Evolutionary conservation across 768 basidiomycete species (phyloP).

Genomic region (Paxillus involutus): DNA sequence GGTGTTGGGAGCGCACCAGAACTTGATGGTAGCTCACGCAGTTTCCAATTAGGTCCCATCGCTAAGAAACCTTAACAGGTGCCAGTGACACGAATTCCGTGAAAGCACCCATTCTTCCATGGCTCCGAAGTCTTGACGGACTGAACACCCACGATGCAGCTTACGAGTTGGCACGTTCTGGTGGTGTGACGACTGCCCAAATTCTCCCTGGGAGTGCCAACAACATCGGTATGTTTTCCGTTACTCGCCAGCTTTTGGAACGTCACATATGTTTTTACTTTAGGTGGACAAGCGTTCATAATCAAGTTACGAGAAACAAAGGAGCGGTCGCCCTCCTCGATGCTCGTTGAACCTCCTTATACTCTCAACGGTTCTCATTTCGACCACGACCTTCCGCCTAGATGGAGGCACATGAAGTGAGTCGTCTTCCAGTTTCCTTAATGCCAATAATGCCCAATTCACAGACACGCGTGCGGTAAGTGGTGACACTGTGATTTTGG

Average conservation of each 20-base stretch:
- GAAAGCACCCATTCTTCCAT: conserved; percentile 63
- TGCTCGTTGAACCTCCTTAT: conserved; percentile 52
- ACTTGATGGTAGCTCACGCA: conserved; percentile 24
- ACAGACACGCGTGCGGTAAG: conserved; percentile 44
- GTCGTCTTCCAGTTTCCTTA: background rate
- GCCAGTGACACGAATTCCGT: conserved; percentile 57
- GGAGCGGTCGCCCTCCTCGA: conserved; percentile 46
- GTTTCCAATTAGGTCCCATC: conserved; percentile 4
- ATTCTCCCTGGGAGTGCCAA: conserved; percentile 47
- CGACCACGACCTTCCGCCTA: conserved; percentile 16
- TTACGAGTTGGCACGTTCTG: conserved; percentile 40
- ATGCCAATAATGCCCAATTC: background rate
- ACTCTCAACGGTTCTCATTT: conserved; percentile 30
- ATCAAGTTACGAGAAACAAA: conserved; percentile 49
- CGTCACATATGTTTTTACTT: background rate
- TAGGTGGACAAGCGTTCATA: conserved; percentile 51
- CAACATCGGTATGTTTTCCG: conserved; percentile 23
- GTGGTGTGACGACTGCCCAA: conserved; percentile 48
- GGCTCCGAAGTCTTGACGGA: conserved; percentile 49
- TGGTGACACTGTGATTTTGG: background rate
- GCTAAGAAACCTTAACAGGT: conserved; percentile 25
- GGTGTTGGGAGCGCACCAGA: conserved; percentile 39
- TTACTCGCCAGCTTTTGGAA: background rate
- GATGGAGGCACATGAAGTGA: conserved; percentile 32
- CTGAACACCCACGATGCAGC: conserved; percentile 46